These are phyloP conservation scores for Tetradesmus lagerheimii DNA, from an alignment of 139 green algal species.

Conservation along the genomic window DNA sequence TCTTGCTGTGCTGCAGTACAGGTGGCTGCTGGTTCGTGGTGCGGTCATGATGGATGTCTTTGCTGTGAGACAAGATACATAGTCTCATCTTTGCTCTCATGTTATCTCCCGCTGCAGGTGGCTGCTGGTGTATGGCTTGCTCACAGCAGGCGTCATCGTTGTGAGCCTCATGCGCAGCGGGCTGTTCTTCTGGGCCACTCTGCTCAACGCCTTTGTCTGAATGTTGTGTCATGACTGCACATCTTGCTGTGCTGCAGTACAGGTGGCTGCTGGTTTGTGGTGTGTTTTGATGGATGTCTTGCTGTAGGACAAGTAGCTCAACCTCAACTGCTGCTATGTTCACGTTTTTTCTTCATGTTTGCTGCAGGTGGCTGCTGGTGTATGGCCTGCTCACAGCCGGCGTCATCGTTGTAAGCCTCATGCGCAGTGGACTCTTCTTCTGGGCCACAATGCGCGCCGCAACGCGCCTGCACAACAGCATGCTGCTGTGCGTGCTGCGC, in stretches of 20 bases:
- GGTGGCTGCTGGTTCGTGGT: no score
- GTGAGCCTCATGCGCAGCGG: conserved; percentile 59
- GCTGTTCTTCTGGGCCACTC: conserved; percentile 73
- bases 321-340: no score
- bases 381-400: conserved; percentile 70
- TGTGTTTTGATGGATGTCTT: no score
- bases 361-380: conserved; percentile 61
- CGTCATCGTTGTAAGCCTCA: conserved; percentile 62
- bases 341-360: no score
- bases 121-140: conserved; percentile 70
- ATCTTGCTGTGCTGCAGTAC: no score
- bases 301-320: no score
- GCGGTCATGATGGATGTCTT: no score
- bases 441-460: conserved; percentile 58
- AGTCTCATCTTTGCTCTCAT: not conserved
- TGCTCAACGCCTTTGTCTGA: conserved; percentile 61
- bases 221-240: no score
- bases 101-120: conserved; percentile 41
- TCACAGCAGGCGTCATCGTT: conserved; percentile 62
- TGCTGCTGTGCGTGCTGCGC: conserved; percentile 75
- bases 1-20: no score
- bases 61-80: no score
- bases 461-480: conserved; percentile 71
- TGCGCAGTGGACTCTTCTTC: conserved; percentile 76
- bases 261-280: no score